phyloP scores from a whole-genome alignment of 1,284 basidiomycete species.

The Ganoderma sinense region DNA sequence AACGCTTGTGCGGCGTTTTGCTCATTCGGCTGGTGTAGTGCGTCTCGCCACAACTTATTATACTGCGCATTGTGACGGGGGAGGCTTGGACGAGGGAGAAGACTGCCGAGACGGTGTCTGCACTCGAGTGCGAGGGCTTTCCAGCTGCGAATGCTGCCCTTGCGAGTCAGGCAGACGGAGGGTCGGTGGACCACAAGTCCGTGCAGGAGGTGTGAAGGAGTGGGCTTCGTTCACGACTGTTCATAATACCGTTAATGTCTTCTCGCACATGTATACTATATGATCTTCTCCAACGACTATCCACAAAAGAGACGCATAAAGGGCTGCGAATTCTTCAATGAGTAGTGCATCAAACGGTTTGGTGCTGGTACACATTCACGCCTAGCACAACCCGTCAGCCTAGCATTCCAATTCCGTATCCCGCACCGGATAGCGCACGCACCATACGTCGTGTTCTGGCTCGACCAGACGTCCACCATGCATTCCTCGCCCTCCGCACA shows the following conservation, averaged over 20 bases:
- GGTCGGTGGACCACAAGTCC: neutral
- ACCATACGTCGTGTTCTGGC: constrained; percentile 31
- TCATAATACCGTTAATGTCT: neutral
- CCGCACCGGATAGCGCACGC: neutral
- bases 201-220: neutral
- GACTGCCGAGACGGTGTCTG: neutral
- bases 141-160: neutral
- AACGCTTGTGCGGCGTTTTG: constrained; percentile 9
- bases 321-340: neutral
- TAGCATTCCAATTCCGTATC: neutral
- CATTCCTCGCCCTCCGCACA: constrained; percentile 26
- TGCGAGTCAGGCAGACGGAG: neutral
- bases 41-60: constrained; percentile 43
- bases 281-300: neutral
- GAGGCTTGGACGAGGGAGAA: neutral
- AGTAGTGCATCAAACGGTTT: neutral
- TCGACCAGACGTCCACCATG: constrained; percentile 29
- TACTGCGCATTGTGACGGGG: constrained; percentile 41
- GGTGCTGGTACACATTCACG: neutral
- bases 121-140: neutral
- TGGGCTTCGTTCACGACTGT: neutral
- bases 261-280: neutral
- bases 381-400: neutral
- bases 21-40: constrained; percentile 27
- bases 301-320: neutral